Percentiles rank a stretch among this genome's conserved stretches.
Conservation (phyloP, 805 yeast genomes). For the Myxozyma vanderwaltii region DNA sequence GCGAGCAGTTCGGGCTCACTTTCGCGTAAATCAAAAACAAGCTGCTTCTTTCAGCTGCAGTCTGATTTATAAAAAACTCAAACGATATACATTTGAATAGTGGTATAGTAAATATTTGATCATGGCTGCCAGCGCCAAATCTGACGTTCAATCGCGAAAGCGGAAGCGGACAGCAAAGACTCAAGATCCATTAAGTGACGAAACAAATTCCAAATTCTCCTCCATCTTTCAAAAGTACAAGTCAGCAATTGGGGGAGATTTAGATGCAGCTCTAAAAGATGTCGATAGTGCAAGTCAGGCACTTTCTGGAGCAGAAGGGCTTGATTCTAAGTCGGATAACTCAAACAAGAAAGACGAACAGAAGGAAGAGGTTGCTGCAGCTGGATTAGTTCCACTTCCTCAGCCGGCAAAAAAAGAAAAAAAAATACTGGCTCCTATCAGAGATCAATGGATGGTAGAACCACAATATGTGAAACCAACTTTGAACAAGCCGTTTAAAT, state of each 20-base stretch:
- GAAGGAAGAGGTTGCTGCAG: slow-evolving; percentile 11
- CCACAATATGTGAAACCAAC: slow-evolving; percentile 61
- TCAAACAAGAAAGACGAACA: slow-evolving; percentile 26
- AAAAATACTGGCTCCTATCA: slow-evolving; percentile 43
- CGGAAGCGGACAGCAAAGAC: background rate
- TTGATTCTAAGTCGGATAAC: slow-evolving; percentile 27
- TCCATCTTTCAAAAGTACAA: slow-evolving; percentile 57
- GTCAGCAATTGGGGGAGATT: slow-evolving; percentile 30
- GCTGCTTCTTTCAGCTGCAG: too few species aligned
- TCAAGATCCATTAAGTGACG: slow-evolving; percentile 10
- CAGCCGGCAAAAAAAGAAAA: slow-evolving; percentile 69
- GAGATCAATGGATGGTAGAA: slow-evolving; percentile 62
- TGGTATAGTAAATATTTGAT: background rate
- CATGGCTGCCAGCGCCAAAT: background rate
- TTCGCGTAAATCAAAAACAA: background rate
- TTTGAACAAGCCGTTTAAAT: slow-evolving; percentile 51
- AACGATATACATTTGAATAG: too few species aligned
- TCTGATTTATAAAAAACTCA: too few species aligned
- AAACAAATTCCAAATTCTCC: slow-evolving; percentile 48
- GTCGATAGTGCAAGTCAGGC: background rate
- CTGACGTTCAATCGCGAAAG: background rate
- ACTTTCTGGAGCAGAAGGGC: slow-evolving; percentile 20
- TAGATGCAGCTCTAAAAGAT: background rate
- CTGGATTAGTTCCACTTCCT: slow-evolving; percentile 69
- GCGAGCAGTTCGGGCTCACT: background rate